Evolutionary conservation across 2,329 filamentous ascomycete genomes (phyloP), one percentile per base, ranked within the genome.

Genomic region (Tolypocladium album): DNA sequence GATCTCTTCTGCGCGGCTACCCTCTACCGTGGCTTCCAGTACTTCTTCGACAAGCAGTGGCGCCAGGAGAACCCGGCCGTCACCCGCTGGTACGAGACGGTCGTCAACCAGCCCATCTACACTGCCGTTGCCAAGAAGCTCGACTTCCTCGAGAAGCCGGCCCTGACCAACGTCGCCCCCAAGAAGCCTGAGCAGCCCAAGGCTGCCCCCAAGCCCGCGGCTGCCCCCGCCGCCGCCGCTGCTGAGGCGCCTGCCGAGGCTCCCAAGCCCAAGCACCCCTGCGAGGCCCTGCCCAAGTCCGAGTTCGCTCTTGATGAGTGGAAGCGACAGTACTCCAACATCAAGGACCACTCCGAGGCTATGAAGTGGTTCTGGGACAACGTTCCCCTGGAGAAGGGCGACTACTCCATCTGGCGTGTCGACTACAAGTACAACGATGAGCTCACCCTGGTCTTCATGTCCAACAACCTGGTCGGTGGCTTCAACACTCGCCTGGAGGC

Each of bases 381-480:
- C 78, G 85, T 86, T 79, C 93, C 94, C 74, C 88, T 94, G 69
- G 88, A 92, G 66, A 88, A 91, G 66, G 94, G 27, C 27, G 27
- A 99, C 79, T 99, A 94, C 86, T 96, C 92, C 60, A 79, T 99
- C 76, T 99, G 92, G 91, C 87, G 86, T 76, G 81, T 92, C 69
- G 88, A 92, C 79, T 99, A 96, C 88, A 97, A 96, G 88, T 99
- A 99, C 85, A 96, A 97, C 79, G 87, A 96, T 63, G 94, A 99
- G 87, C 85, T 99, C 68, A 97, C 91, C 73, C 82, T 94, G 78
- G 89, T 89, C 73, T 99, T 99, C 89, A 99, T 99, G 94, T 93
- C 91, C 69, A 90, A 89, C 84, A 99, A 99, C 86, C 82, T 97
- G 78, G 93, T 99, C 75, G 92, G 90, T 79, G 94, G 94, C 76